phyloP scores from a whole-genome alignment of 805 yeast species.

The Candida khao-thaluensis region DNA sequence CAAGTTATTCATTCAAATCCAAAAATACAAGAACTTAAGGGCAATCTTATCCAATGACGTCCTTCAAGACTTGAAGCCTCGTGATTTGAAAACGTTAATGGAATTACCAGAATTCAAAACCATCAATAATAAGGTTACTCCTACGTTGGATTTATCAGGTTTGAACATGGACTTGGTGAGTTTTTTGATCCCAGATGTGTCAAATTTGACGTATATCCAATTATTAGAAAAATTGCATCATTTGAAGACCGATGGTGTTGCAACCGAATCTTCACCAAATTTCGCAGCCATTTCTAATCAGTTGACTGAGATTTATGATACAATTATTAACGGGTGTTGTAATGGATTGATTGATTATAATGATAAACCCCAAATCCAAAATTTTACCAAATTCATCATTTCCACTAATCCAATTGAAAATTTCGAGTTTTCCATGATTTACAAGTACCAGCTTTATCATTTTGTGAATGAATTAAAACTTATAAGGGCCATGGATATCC shows the following conservation, averaged over 20 bases:
- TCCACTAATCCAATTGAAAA: constrained; percentile 17
- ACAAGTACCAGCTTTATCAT: constrained; percentile 16
- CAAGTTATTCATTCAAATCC: constrained; percentile 23
- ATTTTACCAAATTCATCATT: constrained; percentile 13
- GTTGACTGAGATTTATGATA: constrained; percentile 1
- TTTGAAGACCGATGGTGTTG: not conserved
- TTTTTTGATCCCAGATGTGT: constrained; percentile 3
- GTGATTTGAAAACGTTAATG: constrained; percentile 7
- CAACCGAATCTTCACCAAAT: no score
- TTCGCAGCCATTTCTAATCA: not conserved
- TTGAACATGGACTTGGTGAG: constrained; percentile 2
- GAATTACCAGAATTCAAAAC: constrained; percentile 5
- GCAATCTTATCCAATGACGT: constrained; percentile 17
- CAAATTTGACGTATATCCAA: constrained; percentile 2
- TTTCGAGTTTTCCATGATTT: constrained; percentile 22
- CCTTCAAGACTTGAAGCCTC: constrained; percentile 6
- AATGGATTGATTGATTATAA: constrained; percentile 14
- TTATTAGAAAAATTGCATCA: constrained; percentile 8
- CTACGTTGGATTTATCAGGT: not conserved
- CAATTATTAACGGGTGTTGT: constrained; percentile 9
- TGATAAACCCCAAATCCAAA: not conserved
- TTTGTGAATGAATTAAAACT: constrained; percentile 19
- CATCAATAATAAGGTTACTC: not conserved
- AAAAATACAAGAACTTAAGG: constrained; percentile 23
- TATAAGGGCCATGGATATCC: constrained; percentile 12